Evolutionary conservation across 140 eudicot species (phyloP).

Genomic region (Bidens hawaiensis): DNA sequence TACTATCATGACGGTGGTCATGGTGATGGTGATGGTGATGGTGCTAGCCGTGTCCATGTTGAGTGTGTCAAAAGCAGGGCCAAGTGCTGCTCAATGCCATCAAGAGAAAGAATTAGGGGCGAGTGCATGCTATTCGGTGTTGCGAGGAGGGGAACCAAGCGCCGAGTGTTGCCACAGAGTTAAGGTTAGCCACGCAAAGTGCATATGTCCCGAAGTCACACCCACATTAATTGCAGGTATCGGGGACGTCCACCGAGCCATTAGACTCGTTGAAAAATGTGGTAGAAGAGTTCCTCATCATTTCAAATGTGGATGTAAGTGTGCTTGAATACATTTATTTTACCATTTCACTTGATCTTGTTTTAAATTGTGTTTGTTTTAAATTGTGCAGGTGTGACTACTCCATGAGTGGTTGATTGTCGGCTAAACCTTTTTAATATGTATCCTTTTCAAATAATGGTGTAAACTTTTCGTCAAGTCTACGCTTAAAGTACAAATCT

Average conservation of each 20-base stretch:
- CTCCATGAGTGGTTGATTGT: slow-evolving; percentile 9
- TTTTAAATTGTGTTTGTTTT: background rate
- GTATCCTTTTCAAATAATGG: no score
- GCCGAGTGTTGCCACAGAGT: background rate
- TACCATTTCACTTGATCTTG: background rate
- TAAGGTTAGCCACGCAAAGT: background rate
- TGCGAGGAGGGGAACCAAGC: background rate
- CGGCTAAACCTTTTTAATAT: no score
- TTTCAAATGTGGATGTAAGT: slow-evolving; percentile 15
- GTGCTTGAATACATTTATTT: background rate
- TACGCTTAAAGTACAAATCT: no score
- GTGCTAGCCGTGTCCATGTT: background rate
- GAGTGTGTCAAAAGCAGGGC: background rate
- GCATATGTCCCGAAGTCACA: background rate
- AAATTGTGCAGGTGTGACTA: slow-evolving; percentile 11
- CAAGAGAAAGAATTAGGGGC: background rate
- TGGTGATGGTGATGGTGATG: no score
- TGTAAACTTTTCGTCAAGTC: no score
- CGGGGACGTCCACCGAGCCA: background rate
- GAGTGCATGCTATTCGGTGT: background rate
- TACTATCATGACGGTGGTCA: background rate
- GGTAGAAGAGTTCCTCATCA: slow-evolving; percentile 19
- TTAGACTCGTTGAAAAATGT: background rate
- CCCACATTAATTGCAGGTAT: background rate
- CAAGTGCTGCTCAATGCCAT: background rate